Evolutionary conservation across 371 early-diverging fungal species (phyloP), one percentile per base, ranked within the genome.

Genomic region (Conidiobolus incongruus): DNA sequence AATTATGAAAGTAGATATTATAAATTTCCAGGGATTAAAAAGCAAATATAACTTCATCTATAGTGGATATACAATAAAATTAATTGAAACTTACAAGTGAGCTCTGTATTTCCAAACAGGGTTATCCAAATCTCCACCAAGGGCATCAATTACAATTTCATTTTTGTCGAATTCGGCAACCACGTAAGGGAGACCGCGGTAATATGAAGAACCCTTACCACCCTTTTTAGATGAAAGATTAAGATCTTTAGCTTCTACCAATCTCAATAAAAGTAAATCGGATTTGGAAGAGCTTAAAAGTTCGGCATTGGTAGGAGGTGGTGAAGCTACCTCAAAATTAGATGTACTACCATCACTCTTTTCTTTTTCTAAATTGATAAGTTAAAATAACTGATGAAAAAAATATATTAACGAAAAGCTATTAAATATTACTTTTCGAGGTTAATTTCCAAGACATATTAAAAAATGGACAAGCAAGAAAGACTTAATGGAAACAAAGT

Each of bases 161-260:
- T 88, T 88, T 70, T 84, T 84, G 62, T 91, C 92, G 49, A 89
- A 88, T 60, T 88, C 89, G 21, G 88, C 58, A 7, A 91, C 87
- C 17, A 75, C 75, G 51, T 86, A 91, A 3, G 87, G 90, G 20
- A 83, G 50, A 72, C 76, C 74, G 65, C 79, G 73, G 34, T 65
- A 61, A 24, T 72, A 72, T 49, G 8, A 13, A 13, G 11, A 10
- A 5, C 29, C 29, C 8, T 30, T 24, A 29, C 40, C 31, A 4
- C 31, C 40, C 4, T 24, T 12, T 28, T 40, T 40, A 28, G 29
- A 16, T 13, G 29, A 16, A 16, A 40, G 20, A 13, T 29, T 29
- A 13, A 40, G 40, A 16, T 40, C 40, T 40, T 28, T 23, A 29
- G 40, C 40, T 17, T 40, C 40, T 28, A 40, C 40, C 2, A 40